phyloP scores from a whole-genome alignment of 116 monocot genomes.

The Cymodocea nodosa region DNA sequence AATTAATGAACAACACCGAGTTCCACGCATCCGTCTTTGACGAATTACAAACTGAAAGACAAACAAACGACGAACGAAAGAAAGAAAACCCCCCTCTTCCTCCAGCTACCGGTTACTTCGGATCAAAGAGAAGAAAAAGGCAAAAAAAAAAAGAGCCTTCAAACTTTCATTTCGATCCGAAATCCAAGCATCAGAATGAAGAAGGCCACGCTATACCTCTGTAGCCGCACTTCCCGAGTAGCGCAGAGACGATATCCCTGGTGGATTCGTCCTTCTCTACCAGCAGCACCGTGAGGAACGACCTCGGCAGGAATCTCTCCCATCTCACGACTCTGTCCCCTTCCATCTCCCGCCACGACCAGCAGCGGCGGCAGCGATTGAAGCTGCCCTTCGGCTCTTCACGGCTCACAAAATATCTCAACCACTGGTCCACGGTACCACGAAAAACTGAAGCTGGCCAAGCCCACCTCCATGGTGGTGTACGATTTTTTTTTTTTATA shows the following conservation, averaged over 20 bases:
- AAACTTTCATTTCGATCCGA: too few relatives aligned
- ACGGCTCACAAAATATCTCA: constrained; percentile 3
- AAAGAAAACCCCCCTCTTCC: neutral
- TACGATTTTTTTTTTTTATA: too few relatives aligned
- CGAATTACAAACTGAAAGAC: neutral
- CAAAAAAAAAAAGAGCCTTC: neutral
- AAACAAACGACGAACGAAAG: neutral
- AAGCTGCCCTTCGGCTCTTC: neutral
- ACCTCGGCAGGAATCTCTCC: constrained; percentile 36
- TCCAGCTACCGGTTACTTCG: too few relatives aligned
- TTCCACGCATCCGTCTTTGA: too few relatives aligned
- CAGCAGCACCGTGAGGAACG: constrained; percentile 56
- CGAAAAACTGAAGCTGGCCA: too few relatives aligned
- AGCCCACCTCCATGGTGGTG: too few relatives aligned
- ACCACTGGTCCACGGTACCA: neutral
- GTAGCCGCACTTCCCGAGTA: constrained; percentile 69
- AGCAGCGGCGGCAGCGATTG: neutral
- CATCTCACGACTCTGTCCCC: constrained; percentile 13
- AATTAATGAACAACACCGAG: neutral
- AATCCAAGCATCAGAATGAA: neutral
- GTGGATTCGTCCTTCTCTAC: constrained; percentile 82
- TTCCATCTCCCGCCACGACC: constrained; percentile 1
- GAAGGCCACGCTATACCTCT: constrained; percentile 20
- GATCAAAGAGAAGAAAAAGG: neutral
- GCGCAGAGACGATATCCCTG: constrained; percentile 59